Base-by-base conservation (phyloP, 2,329 filamentous ascomycete genomes). In the Alternaria sp. region DNA sequence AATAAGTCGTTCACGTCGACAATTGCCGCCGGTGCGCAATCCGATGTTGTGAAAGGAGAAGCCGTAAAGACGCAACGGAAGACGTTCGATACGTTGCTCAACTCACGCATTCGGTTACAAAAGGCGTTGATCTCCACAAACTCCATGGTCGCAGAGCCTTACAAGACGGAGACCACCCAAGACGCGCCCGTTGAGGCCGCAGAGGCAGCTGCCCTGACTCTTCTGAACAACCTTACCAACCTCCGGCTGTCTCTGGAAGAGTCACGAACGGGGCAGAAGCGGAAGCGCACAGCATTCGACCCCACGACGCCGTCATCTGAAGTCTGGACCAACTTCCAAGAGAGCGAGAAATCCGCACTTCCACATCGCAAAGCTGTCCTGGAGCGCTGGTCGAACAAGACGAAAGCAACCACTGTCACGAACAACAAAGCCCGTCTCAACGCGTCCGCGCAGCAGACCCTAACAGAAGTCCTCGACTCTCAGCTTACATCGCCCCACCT, bases 371-470 rank as follows among this genome's bases (percentile, higher is more conserved):
- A 89, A 64, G 84, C 86, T 21, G 86, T 89, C 0, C 83, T 99
- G 11, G 90, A 97, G 72, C 96, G 96, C 77, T 99, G 95, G 95
- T 95, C 93, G 17, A 81, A 84, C 56, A 95, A 94, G 77, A 88
- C 92, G 23, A 86, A 88, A 66, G 86, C 84, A 48, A 80, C 82
- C n/a, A 80, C 85, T 6, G 81, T 86, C 24, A 82, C 86, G 4
- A 63, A 70, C 44, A 66, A 67, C 55, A 82, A 86, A 45, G 80
- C 83, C 1, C 88, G 87, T 59, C 86, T 90, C 39, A 83, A 87
- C 51, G 83, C 87, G 51, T 79, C 79, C 17, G 80, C 81, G 4
- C 77, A 86, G 41, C 88, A 90, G 68, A 84, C 85, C 1, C 83
- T 94, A 48, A 85, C 88, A n/a, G 84, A 85, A 29, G 83, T 88